Conservation (phyloP, 768 basidiomycete genomes). For the Imleria badia region DNA sequence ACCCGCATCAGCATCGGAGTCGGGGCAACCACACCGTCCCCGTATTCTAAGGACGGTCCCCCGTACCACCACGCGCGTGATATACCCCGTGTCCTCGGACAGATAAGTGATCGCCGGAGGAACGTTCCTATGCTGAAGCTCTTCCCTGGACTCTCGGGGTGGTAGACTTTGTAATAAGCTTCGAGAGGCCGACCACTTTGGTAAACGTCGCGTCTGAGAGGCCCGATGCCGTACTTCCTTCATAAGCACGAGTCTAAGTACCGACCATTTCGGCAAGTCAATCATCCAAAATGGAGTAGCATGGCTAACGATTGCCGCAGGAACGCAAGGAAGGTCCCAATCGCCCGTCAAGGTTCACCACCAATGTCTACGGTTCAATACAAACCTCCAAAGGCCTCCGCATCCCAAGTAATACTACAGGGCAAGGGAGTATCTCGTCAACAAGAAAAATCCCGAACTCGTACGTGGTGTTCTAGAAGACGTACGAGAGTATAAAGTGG, state of each 20-base stretch:
- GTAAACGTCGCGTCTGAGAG: not conserved
- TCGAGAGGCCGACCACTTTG: not conserved
- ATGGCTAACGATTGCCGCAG: not conserved
- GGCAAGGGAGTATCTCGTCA: not conserved
- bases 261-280: not conserved
- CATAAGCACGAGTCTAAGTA: not conserved
- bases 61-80: not conserved
- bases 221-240: not conserved
- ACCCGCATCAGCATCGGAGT: not conserved
- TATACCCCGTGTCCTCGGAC: not conserved
- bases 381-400: no score
- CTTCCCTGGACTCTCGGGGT: not conserved
- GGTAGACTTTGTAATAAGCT: not conserved
- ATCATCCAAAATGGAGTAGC: no score
- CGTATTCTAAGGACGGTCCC: constrained; percentile 7
- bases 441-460: not conserved
- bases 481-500: not conserved
- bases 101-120: not conserved
- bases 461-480: not conserved
- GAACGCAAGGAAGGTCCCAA: not conserved
- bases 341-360: not conserved
- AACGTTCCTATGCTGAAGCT: not conserved
- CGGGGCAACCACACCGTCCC: not conserved
- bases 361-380: constrained; percentile 1
- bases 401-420: no score